phyloP scores from a whole-genome alignment of 345 rosid species.

The Lagerstroemia speciosa region DNA sequence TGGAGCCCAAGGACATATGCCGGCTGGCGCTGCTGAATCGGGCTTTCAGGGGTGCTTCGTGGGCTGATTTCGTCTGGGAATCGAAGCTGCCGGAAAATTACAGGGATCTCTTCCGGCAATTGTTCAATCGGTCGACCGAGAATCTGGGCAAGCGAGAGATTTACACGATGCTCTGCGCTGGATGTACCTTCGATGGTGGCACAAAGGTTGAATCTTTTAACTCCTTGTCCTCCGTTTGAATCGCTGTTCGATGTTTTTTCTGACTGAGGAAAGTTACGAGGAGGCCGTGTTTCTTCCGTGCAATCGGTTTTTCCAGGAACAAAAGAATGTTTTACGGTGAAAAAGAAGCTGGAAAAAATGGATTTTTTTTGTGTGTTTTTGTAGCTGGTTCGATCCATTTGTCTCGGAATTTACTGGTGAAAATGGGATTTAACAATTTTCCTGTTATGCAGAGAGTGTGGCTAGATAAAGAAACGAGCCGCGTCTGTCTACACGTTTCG shows the following conservation, averaged over 20 bases:
- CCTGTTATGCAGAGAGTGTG: constrained; percentile 56
- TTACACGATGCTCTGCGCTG: constrained; percentile 50
- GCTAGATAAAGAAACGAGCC: constrained; percentile 67
- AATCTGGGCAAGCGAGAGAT: constrained; percentile 58
- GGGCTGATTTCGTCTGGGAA: constrained; percentile 96
- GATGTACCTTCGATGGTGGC: constrained; percentile 56
- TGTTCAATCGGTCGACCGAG: constrained; percentile 36
- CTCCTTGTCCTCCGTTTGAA: neutral
- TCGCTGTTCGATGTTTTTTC: neutral
- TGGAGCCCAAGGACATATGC: constrained; percentile 86
- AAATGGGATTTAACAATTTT: neutral
- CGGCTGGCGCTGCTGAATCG: constrained; percentile 58
- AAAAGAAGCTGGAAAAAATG: too few species aligned
- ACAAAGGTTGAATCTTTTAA: constrained; percentile 43
- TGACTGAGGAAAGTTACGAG: neutral
- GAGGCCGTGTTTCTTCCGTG: neutral
- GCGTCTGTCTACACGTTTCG: constrained; percentile 56
- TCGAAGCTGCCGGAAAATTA: constrained; percentile 77
- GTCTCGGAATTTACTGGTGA: neutral
- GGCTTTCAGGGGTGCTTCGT: constrained; percentile 82
- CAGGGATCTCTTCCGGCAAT: constrained; percentile 32
- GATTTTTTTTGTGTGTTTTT: neutral
- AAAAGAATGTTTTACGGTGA: too few species aligned
- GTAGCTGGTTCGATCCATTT: neutral
- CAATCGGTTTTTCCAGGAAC: too few species aligned